Evolutionary conservation across 2,329 filamentous ascomycete species (phyloP).

Genomic region (Cordyceps farinosa): DNA sequence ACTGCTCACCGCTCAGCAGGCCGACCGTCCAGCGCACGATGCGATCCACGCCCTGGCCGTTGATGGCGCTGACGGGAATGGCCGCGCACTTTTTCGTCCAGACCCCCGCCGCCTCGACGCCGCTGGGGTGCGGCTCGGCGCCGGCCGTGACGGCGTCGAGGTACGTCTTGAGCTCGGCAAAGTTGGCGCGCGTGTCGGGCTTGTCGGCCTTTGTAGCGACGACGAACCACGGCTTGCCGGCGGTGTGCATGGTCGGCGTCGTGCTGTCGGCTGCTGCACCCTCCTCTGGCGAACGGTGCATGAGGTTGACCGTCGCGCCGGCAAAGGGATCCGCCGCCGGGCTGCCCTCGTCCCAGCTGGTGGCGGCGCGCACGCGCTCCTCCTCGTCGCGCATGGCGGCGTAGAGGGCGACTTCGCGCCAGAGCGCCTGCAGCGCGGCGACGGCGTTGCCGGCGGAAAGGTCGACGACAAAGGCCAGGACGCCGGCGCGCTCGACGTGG

Average conservation of each 20-base stretch:
- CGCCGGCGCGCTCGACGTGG: constrained; percentile 88
- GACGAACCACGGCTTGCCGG: constrained; percentile 95
- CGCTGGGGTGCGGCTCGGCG: constrained; percentile 67
- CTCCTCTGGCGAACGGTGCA: constrained; percentile 11
- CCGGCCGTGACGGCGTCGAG: constrained; percentile 63
- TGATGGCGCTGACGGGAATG: constrained; percentile 86
- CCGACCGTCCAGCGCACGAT: constrained; percentile 71
- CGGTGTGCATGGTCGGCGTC: constrained; percentile 62
- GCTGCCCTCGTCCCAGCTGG: constrained; percentile 54
- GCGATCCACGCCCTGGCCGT: constrained; percentile 74
- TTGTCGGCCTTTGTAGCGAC: constrained; percentile 91
- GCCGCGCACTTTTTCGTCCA: constrained; percentile 62
- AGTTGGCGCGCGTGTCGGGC: constrained; percentile 74
- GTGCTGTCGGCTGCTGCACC: background rate
- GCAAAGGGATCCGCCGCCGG: constrained; percentile 32
- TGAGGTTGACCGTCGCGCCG: constrained; percentile 14
- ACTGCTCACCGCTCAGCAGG: constrained; percentile 51
- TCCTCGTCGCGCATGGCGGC: constrained; percentile 72
- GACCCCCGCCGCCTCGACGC: constrained; percentile 54
- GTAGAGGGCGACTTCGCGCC: constrained; percentile 88
- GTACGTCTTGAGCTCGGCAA: constrained; percentile 64
- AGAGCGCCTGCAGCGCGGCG: constrained; percentile 72
- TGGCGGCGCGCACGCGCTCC: constrained; percentile 57
- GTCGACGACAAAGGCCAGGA: constrained; percentile 92
- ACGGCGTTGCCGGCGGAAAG: constrained; percentile 77